Conservation (phyloP, 2,329 filamentous ascomycete genomes). For the Fusarium burgessii region DNA sequence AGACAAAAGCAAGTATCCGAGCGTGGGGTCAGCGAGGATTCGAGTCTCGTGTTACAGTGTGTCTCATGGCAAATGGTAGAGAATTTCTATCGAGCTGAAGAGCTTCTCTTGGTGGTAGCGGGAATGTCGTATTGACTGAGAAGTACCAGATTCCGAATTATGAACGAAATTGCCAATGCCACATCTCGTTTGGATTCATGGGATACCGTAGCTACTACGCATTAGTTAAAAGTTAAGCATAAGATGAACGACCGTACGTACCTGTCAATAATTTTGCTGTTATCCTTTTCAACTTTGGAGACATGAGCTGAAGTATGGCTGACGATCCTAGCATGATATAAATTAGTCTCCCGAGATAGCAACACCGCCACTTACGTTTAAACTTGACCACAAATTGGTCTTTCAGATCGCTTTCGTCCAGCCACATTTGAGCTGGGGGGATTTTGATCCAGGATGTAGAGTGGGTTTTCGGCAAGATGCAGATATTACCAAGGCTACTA, state of each 20-base stretch:
- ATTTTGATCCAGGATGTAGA: constrained; percentile 1
- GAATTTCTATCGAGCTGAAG: neutral
- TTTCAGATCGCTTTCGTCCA: neutral
- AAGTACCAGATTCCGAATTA: neutral
- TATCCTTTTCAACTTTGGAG: neutral
- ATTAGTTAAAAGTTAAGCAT: neutral
- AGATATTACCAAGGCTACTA: constrained; percentile 23
- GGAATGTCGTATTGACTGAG: constrained; percentile 1
- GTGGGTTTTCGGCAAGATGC: constrained; percentile 31
- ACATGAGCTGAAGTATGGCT: neutral
- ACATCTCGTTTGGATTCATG: neutral
- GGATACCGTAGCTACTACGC: neutral
- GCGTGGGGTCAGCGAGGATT: constrained; percentile 17
- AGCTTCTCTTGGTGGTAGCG: neutral
- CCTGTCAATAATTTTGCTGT: neutral
- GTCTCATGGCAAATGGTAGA: constrained; percentile 8
- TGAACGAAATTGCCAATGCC: neutral
- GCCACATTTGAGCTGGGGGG: neutral
- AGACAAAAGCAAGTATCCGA: constrained; percentile 38
- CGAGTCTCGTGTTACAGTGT: constrained; percentile 26
- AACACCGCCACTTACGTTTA: neutral
- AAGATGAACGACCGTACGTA: neutral
- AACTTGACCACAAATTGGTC: neutral
- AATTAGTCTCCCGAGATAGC: neutral
- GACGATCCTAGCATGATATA: neutral